Percentiles rank a stretch among this genome's conserved stretches.
These are phyloP conservation scores for Decorospora gaudefroyi DNA, from an alignment of 2,329 filamentous ascomycete species.

Conservation along the genomic window DNA sequence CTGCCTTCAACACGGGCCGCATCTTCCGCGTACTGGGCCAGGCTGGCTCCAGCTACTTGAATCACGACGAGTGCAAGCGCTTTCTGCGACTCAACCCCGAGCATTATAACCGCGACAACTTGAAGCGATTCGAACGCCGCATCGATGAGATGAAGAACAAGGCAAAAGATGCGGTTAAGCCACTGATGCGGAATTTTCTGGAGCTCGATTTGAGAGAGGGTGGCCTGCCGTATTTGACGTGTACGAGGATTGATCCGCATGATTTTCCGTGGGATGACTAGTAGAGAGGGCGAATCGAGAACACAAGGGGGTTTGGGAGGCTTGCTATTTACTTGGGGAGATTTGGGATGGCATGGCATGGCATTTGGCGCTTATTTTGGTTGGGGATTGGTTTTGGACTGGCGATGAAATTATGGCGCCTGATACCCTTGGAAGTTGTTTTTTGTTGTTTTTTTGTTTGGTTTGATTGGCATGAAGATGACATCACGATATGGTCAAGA, in stretches of 20 bases:
- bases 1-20: constrained; percentile 66
- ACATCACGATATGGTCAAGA: not conserved
- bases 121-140: constrained; percentile 81
- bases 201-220: constrained; percentile 72
- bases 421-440: constrained; percentile 22
- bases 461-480: constrained; percentile 5
- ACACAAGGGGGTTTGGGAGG: not conserved
- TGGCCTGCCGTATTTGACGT: constrained; percentile 65
- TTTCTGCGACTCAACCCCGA: constrained; percentile 85
- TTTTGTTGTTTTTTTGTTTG: constrained; percentile 5
- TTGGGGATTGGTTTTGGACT: constrained; percentile 2
- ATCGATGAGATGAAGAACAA: constrained; percentile 87
- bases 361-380: constrained; percentile 15
- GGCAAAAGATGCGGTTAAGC: constrained; percentile 79
- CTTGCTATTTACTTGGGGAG: not conserved
- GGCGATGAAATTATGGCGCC: constrained; percentile 14
- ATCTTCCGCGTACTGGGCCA: constrained; percentile 78
- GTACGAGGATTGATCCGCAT: constrained; percentile 63
- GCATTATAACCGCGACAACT: constrained; percentile 82
- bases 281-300: constrained; percentile 1
- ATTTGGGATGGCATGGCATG: constrained; percentile 3
- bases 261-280: constrained; percentile 68
- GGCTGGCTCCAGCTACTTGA: constrained; percentile 67
- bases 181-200: constrained; percentile 82
- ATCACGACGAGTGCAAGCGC: constrained; percentile 84